phyloP scores from a whole-genome alignment of 176 grass and related monocot species.

The Eremochloa ophiuroides region DNA sequence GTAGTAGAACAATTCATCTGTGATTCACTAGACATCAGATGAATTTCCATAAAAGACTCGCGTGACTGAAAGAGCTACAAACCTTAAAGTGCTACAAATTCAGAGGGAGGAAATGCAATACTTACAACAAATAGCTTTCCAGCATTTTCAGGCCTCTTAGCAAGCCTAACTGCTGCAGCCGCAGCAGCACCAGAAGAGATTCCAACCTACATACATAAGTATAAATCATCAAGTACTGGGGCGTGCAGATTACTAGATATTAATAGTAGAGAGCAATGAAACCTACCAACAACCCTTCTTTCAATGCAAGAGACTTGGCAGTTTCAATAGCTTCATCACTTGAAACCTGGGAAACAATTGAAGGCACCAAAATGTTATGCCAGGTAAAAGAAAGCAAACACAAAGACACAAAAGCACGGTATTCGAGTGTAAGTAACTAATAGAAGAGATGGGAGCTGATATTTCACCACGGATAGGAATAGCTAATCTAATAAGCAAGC shows the following conservation, averaged over 20 bases:
- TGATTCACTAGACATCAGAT: not conserved
- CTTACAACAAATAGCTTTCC: conserved; percentile 95
- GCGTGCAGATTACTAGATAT: not conserved
- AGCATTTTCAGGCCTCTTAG: conserved; percentile 66
- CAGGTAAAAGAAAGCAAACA: not conserved
- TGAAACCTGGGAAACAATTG: conserved; percentile 51
- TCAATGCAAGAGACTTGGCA: conserved; percentile 67
- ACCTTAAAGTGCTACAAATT: not conserved
- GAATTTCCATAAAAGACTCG: not conserved
- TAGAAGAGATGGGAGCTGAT: too few relatives aligned
- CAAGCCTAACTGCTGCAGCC: conserved; percentile 65
- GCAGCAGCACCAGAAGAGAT: conserved; percentile 88
- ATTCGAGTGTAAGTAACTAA: too few relatives aligned
- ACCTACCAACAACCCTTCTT: conserved; percentile 84
- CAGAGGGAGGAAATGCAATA: not conserved
- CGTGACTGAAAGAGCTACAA: not conserved
- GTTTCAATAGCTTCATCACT: conserved; percentile 87
- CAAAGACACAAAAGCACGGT: too few relatives aligned
- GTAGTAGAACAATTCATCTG: not conserved
- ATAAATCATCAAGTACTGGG: not conserved
- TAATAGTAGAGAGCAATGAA: not conserved
- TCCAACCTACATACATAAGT: conserved; percentile 62
- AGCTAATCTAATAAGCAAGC: too few relatives aligned
- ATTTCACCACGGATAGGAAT: too few relatives aligned
- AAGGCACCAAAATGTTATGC: conserved; percentile 13